These are phyloP conservation scores for Apiospora aurea DNA, from an alignment of 2,329 filamentous ascomycete genomes.

Conservation along the genomic window DNA sequence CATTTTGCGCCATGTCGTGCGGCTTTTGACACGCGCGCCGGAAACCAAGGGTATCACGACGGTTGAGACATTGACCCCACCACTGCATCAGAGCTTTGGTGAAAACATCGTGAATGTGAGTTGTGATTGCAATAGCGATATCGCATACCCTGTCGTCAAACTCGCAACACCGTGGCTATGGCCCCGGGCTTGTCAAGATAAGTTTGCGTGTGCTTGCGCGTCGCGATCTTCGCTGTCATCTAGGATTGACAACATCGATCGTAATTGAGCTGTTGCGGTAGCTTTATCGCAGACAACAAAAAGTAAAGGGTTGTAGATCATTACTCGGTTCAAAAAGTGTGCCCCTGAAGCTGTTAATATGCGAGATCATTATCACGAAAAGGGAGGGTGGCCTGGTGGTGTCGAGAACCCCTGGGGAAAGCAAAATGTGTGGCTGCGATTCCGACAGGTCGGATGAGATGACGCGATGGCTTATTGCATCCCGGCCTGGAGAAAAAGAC, in stretches of 20 bases:
- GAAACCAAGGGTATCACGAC: not conserved
- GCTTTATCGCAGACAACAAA: not conserved
- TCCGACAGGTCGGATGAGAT: constrained; percentile 24
- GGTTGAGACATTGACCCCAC: constrained; percentile 2
- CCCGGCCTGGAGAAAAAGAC: not conserved
- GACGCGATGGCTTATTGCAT: constrained; percentile 23
- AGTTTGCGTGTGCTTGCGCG: not conserved
- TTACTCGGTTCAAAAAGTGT: not conserved
- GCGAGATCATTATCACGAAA: constrained; percentile 2
- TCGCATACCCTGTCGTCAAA: not conserved
- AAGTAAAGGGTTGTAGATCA: constrained; percentile 16
- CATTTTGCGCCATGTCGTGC: not conserved
- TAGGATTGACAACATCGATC: not conserved
- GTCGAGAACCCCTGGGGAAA: constrained; percentile 2
- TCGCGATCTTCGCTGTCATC: not conserved
- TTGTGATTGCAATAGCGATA: not conserved
- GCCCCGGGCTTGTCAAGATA: not conserved
- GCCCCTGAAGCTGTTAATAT: not conserved
- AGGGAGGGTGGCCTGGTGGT: not conserved
- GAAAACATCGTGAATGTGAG: not conserved
- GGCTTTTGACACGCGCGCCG: not conserved
- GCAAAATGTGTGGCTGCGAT: not conserved
- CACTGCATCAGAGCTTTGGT: not conserved
- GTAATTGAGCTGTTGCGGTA: not conserved
- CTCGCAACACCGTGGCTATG: constrained; percentile 14